Percentiles rank a stretch among this genome's conserved stretches.
Conservation (phyloP, 345 rosid species). For the Melaleuca alternifolia region DNA sequence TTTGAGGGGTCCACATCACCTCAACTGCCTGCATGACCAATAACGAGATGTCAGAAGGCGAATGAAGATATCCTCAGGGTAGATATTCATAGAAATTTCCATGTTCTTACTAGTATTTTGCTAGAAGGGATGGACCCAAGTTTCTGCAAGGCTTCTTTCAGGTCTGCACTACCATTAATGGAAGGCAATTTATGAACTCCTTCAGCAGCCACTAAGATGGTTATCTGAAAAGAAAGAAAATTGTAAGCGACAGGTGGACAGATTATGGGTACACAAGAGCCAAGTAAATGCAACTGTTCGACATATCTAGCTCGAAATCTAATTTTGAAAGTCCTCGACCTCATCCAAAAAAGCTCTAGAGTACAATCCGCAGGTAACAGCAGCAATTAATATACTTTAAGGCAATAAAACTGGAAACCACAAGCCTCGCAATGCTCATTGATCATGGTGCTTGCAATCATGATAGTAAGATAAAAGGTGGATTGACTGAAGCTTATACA, state of each 20-base stretch:
- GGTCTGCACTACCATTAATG: constrained; percentile 55
- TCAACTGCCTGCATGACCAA: constrained; percentile 65
- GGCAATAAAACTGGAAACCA: not conserved
- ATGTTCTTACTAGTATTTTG: constrained; percentile 52
- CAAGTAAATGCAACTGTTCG: not conserved
- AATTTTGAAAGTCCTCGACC: not conserved
- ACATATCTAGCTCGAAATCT: not conserved
- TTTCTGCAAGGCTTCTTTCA: constrained; percentile 78
- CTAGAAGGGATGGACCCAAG: constrained; percentile 62
- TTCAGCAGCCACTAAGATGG: constrained; percentile 87
- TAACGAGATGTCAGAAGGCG: constrained; percentile 2
- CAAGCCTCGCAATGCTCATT: not conserved
- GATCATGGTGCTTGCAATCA: not conserved
- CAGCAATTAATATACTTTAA: not conserved
- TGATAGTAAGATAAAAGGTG: not conserved
- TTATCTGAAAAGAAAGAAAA: constrained; percentile 32
- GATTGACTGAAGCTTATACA: not conserved
- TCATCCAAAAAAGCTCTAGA: not conserved
- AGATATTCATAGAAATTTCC: not conserved
- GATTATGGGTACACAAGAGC: not conserved
- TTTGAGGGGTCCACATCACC: constrained; percentile 95
- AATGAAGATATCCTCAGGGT: not conserved
- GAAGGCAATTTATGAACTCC: constrained; percentile 71
- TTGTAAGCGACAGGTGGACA: not conserved
- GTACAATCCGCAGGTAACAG: not conserved